These are phyloP conservation scores for Fusarium duplospermum DNA, from an alignment of 2,329 filamentous ascomycete species.

Conservation along the genomic window DNA sequence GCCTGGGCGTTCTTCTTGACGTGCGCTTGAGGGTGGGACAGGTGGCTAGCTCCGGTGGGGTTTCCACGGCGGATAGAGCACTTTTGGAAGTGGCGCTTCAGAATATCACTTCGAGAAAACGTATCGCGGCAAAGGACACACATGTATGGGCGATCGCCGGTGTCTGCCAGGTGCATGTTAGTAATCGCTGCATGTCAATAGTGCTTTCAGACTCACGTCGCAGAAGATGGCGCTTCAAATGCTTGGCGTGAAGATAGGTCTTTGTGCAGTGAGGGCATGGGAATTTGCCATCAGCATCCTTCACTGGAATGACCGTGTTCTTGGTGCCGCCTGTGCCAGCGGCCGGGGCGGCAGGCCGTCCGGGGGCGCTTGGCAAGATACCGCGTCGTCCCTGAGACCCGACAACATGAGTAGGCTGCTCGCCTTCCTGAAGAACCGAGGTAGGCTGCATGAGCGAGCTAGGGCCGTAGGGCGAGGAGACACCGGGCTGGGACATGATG, in stretches of 20 bases:
- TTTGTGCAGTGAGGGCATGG: conserved; percentile 98
- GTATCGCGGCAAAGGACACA: conserved; percentile 98
- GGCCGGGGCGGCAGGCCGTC: conserved; percentile 80
- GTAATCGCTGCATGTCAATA: conserved; percentile 39
- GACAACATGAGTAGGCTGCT: conserved; percentile 89
- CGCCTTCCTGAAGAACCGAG: conserved; percentile 66
- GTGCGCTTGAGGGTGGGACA: conserved; percentile 92
- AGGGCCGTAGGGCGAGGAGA: conserved; percentile 71
- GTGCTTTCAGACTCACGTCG: conserved; percentile 79
- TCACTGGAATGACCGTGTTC: conserved; percentile 86
- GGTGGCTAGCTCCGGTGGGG: conserved; percentile 91
- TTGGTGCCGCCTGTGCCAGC: conserved; percentile 77
- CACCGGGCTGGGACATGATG: conserved; percentile 68
- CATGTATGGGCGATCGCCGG: conserved; percentile 97
- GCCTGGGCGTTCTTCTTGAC: conserved; percentile 79
- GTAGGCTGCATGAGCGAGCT: conserved; percentile 67
- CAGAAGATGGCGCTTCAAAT: conserved; percentile 94
- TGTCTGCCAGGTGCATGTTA: conserved; percentile 71
- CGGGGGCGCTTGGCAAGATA: conserved; percentile 90
- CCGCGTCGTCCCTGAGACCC: conserved; percentile 93
- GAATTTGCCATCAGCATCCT: conserved; percentile 98
- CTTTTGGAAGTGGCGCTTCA: conserved; percentile 99
- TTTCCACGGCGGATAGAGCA: conserved; percentile 97
- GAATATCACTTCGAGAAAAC: conserved; percentile 96
- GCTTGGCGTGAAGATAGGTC: conserved; percentile 97